A percentile compares a stretch with the other conserved stretches of the same genome.
Evolutionary conservation across 106 monocot species (phyloP).

Genomic region (Platanthera guangdongensis): DNA sequence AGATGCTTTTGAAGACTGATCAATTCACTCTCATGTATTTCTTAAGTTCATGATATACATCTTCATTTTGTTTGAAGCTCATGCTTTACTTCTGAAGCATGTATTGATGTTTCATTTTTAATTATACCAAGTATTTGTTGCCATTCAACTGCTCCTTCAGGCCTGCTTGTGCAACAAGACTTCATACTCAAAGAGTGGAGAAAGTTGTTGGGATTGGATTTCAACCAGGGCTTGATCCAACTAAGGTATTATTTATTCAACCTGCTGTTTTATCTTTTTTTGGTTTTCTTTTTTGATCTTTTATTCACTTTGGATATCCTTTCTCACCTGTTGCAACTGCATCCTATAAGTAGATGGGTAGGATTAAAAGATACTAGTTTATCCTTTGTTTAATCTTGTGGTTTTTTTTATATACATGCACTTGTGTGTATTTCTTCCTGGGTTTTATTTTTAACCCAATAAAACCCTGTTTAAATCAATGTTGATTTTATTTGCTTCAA

Average conservation of each 20-base stretch:
- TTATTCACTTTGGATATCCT: not conserved
- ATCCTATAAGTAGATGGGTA: too few relatives aligned
- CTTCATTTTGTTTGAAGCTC: not conserved
- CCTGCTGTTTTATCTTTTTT: not conserved
- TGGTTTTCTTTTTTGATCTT: not conserved
- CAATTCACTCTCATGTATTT: not conserved
- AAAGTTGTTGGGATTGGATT: conserved; percentile 92
- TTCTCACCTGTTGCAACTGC: too few relatives aligned
- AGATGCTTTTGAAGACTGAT: not conserved
- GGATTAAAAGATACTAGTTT: too few relatives aligned
- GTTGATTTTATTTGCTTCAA: too few relatives aligned
- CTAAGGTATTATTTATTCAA: conserved; percentile 49
- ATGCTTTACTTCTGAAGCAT: not conserved
- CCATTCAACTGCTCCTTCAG: conserved; percentile 44
- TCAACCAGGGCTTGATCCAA: conserved; percentile 77
- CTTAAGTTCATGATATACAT: not conserved
- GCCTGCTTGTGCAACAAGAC: conserved; percentile 53
- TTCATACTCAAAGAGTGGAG: conserved; percentile 62
- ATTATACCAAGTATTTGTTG: not conserved
- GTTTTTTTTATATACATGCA: too few relatives aligned
- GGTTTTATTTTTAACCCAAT: not conserved
- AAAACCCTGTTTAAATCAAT: too few relatives aligned
- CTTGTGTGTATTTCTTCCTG: too few relatives aligned
- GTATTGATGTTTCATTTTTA: not conserved
- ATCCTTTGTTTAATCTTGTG: too few relatives aligned